These are phyloP conservation scores for Xylona heveae DNA, from an alignment of 495 filamentous ascomycete species.

Conservation along the genomic window DNA sequence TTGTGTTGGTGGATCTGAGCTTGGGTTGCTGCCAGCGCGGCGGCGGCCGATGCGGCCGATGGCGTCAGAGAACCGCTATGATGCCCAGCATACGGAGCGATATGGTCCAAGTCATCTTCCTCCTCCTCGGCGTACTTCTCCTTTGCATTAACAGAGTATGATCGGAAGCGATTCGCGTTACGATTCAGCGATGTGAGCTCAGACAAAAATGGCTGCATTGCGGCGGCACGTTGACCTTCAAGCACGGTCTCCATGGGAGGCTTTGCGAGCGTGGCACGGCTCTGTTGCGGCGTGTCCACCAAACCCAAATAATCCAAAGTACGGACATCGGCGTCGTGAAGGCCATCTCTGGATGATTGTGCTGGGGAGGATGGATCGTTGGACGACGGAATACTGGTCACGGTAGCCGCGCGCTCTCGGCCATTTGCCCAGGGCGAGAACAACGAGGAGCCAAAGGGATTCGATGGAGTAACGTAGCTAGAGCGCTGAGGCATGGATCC, in stretches of 20 bases:
- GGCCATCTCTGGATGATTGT: conserved; percentile 71
- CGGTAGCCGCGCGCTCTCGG: conserved; percentile 60
- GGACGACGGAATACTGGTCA: conserved; percentile 69
- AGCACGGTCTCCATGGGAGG: conserved; percentile 30
- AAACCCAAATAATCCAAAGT: conserved; percentile 92
- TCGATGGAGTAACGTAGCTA: conserved; percentile 35
- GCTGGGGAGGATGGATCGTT: conserved; percentile 76
- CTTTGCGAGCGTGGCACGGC: conserved; percentile 46
- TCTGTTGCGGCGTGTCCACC: conserved; percentile 78
- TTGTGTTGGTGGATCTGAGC: conserved; percentile 89
- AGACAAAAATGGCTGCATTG: conserved; percentile 49
- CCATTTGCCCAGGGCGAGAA: conserved; percentile 69
- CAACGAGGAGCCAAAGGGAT: conserved; percentile 71
- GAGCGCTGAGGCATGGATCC: conserved; percentile 88
- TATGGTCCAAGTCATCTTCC: conserved; percentile 48
- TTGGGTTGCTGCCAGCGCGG: conserved; percentile 58
- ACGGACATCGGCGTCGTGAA: conserved; percentile 70
- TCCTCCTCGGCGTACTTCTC: conserved; percentile 92
- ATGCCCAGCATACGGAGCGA: conserved; percentile 27
- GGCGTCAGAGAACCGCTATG: conserved; percentile 53
- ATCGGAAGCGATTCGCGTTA: conserved; percentile 73
- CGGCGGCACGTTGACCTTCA: conserved; percentile 21
- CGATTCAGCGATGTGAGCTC: conserved; percentile 54
- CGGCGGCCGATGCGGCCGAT: conserved; percentile 44
- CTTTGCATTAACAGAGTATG: conserved; percentile 95